Percentiles rank a stretch among this genome's conserved stretches.
phyloP scores from a whole-genome alignment of 129 eudicot species.

The Artemisia tridentata region DNA sequence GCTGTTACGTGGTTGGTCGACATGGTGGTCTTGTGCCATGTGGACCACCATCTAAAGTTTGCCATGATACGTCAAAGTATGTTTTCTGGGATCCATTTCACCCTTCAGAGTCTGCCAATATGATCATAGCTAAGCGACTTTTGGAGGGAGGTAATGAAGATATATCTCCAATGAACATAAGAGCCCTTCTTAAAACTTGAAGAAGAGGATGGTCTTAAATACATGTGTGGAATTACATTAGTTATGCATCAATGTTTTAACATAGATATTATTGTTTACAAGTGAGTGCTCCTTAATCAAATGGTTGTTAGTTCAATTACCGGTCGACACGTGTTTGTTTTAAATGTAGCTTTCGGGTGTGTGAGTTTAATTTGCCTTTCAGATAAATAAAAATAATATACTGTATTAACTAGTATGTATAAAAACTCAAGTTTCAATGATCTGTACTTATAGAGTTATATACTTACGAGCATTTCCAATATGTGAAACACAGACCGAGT shows the following conservation, averaged over 20 bases:
- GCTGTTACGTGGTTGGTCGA: conserved; percentile 58
- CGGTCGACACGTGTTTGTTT: too few species aligned
- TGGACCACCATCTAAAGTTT: conserved; percentile 61
- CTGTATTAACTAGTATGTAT: too few species aligned
- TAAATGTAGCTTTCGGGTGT: too few species aligned
- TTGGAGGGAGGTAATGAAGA: conserved; percentile 55
- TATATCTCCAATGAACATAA: conserved; percentile 70
- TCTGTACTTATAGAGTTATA: too few species aligned
- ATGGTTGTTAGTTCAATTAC: too few species aligned
- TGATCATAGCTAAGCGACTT: conserved; percentile 52
- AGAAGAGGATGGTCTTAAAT: background rate
- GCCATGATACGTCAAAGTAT: conserved; percentile 71
- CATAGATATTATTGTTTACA: background rate
- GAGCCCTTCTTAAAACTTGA: conserved; percentile 44
- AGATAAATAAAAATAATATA: too few species aligned
- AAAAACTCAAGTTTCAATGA: too few species aligned
- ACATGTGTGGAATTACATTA: background rate
- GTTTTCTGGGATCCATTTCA: conserved; percentile 96
- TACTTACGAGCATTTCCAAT: conserved; percentile 23
- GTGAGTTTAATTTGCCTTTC: too few species aligned
- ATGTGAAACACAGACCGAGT: conserved; percentile 2
- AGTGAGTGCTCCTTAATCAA: too few species aligned
- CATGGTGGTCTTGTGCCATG: conserved; percentile 86
- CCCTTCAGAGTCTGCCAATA: conserved; percentile 69
- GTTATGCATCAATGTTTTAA: background rate